These are phyloP conservation scores for Globisporangium alternatum DNA, from an alignment of 352 stramenopile species.

Conservation along the genomic window DNA sequence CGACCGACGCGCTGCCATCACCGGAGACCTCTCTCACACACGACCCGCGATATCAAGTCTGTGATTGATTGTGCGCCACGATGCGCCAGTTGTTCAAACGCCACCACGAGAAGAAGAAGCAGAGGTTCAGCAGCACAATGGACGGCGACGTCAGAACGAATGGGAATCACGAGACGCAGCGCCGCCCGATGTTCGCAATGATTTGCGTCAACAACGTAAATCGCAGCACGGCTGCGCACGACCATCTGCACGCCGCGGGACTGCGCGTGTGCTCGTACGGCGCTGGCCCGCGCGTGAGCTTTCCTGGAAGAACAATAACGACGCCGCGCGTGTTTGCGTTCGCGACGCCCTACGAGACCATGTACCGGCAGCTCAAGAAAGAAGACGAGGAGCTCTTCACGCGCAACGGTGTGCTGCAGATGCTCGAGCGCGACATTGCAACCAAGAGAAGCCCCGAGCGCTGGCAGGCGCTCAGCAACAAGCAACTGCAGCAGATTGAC, in stretches of 20 bases:
- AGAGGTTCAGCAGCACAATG: background rate
- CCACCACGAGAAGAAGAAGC: constrained; percentile 6
- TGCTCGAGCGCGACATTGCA: constrained; percentile 69
- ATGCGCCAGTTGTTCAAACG: constrained; percentile 20
- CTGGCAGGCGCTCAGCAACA: constrained; percentile 67
- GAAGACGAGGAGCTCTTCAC: constrained; percentile 53
- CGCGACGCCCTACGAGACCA: constrained; percentile 63
- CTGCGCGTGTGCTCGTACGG: constrained; percentile 76
- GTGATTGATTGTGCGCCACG: background rate
- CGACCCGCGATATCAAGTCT: no score
- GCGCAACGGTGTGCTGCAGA: constrained; percentile 62
- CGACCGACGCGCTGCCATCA: background rate
- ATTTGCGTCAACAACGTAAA: constrained; percentile 89
- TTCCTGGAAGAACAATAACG: constrained; percentile 41
- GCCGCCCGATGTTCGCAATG: constrained; percentile 62
- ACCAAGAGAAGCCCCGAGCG: constrained; percentile 70
- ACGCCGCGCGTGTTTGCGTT: constrained; percentile 59
- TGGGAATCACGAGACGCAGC: background rate
- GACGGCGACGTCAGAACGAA: background rate
- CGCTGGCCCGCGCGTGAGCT: constrained; percentile 50
- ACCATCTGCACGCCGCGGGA: constrained; percentile 42
- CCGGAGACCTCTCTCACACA: background rate
- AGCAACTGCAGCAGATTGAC: constrained; percentile 62
- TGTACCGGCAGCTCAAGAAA: constrained; percentile 46
- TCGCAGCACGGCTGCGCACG: constrained; percentile 75